Evolutionary conservation across 2,329 filamentous ascomycete species (phyloP).

Genomic region (Cucurbitaria berberidis): DNA sequence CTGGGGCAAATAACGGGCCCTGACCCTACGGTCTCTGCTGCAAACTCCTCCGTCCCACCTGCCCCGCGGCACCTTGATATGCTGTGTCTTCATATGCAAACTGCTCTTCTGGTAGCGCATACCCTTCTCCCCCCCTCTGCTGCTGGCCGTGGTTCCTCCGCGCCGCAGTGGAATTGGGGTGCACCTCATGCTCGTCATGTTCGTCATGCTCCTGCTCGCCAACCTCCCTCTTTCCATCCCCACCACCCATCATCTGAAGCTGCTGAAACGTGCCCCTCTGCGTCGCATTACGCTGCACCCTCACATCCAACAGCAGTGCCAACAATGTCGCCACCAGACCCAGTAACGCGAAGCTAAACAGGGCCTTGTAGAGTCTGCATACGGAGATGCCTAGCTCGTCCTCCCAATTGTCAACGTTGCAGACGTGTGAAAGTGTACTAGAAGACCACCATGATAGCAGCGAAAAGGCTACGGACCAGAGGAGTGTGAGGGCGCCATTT

Average conservation of each 20-base stretch:
- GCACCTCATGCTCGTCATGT: constrained; percentile 24
- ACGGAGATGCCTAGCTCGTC: constrained; percentile 61
- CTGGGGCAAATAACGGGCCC: neutral
- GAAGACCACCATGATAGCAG: constrained; percentile 62
- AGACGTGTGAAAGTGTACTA: constrained; percentile 59
- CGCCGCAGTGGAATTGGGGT: constrained; percentile 30
- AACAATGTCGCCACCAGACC: constrained; percentile 56
- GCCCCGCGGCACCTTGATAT: constrained; percentile 47
- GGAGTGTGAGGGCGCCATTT: constrained; percentile 56
- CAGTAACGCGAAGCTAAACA: constrained; percentile 63
- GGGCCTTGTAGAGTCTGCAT: constrained; percentile 64
- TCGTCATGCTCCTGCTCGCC: constrained; percentile 5
- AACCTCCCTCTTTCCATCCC: constrained; percentile 32
- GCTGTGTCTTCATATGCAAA: constrained; percentile 51
- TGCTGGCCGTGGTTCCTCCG: constrained; percentile 3
- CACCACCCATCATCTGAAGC: constrained; percentile 50
- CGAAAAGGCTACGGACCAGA: constrained; percentile 61
- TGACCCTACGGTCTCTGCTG: constrained; percentile 15
- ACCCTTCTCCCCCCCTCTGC: constrained; percentile 41
- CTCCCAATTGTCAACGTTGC: constrained; percentile 60
- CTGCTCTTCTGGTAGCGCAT: constrained; percentile 51
- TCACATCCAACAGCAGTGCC: constrained; percentile 58
- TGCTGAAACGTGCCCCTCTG: constrained; percentile 57
- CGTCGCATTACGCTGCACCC: constrained; percentile 51
- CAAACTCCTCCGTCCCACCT: constrained; percentile 20